Evolutionary conservation across 106 monocot species (phyloP).

Genomic region (Allium sativum): DNA sequence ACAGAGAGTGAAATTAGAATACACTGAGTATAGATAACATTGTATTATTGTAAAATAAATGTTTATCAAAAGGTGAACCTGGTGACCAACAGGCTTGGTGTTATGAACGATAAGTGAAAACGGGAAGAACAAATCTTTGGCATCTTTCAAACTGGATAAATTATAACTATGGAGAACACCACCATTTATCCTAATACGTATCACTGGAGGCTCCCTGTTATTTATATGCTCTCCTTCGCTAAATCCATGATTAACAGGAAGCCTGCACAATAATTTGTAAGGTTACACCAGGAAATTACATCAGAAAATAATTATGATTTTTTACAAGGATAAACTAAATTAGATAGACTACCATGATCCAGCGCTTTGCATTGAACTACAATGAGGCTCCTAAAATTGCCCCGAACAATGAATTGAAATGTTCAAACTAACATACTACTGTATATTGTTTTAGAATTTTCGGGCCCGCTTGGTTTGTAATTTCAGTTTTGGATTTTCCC

Average conservation of each 20-base stretch:
- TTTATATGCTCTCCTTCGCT: conserved; percentile 23
- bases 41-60: background rate
- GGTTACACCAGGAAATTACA: too few relatives aligned
- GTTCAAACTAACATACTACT: too few relatives aligned
- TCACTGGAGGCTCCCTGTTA: conserved; percentile 29
- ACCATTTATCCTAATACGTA: conserved; percentile 53
- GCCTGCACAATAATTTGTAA: conserved; percentile 19
- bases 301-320: too few relatives aligned
- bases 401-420: too few relatives aligned
- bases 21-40: background rate
- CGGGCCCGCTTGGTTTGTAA: too few relatives aligned
- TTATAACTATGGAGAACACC: conserved; percentile 42
- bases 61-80: conserved; percentile 25
- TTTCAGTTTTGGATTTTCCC: too few relatives aligned
- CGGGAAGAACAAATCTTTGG: conserved; percentile 69
- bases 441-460: too few relatives aligned
- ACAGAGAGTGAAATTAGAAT: background rate
- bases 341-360: too few relatives aligned
- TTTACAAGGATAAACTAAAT: too few relatives aligned
- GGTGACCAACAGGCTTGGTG: conserved; percentile 83
- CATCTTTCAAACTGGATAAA: conserved; percentile 51
- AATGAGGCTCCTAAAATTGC: too few relatives aligned
- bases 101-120: conserved; percentile 76
- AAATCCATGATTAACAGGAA: conserved; percentile 14
- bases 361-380: too few relatives aligned